phyloP scores from a whole-genome alignment of 1,284 basidiomycete genomes.

The Melampsora americana region DNA sequence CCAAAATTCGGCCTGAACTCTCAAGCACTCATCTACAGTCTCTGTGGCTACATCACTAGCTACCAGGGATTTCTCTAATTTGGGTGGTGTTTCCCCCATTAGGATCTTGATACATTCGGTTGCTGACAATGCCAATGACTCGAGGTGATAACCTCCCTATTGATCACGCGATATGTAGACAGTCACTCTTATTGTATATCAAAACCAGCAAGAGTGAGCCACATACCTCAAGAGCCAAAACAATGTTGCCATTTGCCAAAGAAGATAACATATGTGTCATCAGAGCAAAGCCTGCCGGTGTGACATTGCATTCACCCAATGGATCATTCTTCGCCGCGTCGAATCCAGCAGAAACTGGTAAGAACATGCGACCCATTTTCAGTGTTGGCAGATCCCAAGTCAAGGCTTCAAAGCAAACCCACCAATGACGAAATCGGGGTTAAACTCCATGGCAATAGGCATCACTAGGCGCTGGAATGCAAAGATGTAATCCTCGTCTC shows the following conservation, averaged over 20 bases:
- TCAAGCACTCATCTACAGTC: constrained; percentile 79
- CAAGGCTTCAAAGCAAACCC: constrained; percentile 50
- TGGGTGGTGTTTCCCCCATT: constrained; percentile 77
- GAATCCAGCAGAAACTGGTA: constrained; percentile 91
- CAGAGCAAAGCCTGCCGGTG: constrained; percentile 91
- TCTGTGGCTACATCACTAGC: constrained; percentile 76
- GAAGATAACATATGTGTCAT: constrained; percentile 95
- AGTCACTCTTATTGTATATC: neutral
- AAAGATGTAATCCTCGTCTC: constrained; percentile 91
- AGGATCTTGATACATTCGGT: constrained; percentile 79
- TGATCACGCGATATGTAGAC: neutral
- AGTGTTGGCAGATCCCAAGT: neutral
- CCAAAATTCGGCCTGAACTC: constrained; percentile 86
- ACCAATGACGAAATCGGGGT: constrained; percentile 94
- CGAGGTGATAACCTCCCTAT: constrained; percentile 91
- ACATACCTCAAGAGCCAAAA: constrained; percentile 85
- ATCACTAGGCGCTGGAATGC: constrained; percentile 94
- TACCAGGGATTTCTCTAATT: constrained; percentile 61
- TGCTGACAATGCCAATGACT: constrained; percentile 80
- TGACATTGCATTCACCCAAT: constrained; percentile 83
- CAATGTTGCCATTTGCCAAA: constrained; percentile 81
- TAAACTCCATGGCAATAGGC: constrained; percentile 95
- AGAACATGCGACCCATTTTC: constrained; percentile 9
- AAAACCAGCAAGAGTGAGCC: neutral
- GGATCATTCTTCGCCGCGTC: constrained; percentile 91